Evolutionary conservation across 495 filamentous ascomycete genomes (phyloP), one percentile per base, ranked within the genome.

Genomic region (Aspergillus sclerotiicarbonarius): DNA sequence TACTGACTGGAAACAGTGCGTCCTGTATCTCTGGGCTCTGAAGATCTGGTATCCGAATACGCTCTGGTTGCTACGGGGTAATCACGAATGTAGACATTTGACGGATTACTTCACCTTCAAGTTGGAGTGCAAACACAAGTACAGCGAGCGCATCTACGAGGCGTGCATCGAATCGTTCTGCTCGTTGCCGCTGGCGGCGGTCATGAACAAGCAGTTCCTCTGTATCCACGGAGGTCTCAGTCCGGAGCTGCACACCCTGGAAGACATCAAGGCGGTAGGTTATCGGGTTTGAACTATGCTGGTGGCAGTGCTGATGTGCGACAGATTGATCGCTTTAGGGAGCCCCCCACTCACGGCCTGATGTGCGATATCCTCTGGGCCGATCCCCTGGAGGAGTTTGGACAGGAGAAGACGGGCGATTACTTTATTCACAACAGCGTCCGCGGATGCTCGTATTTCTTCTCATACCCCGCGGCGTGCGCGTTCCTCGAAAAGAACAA

Each of bases 41-140:
- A 98, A 98, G 83, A 97, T 98, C 71, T 96, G 96, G 87, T 98
- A 98, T 68, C 94, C 94, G 10, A 91, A 96, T 67, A 93, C 91
- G 4, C 88, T 98, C 49, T 98, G 94, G 94, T 78, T 98, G 65
- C 84, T 98, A 62, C 87, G 94, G 57, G 94, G 94, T 63, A 98
- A 98, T 70, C 94, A 98, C 76, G 94, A 98, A 79, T 98, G 94
- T 73, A 87, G 94, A 67, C 94, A 98, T 78, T 81, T 98, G 80
- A 98, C 94, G 25, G 94, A 98, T 70, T 98, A 98, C 80, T 98
- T 98, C 78, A 98, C 94, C 51, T 98, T 98, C 80, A 97, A 98
- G 81, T 83, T 98, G 54, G 94, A 98, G 74, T 98, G 94, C 80
- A 96, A 94, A 77, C 92, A 98, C 83, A 98, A 98, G 69, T 98